Conservation (phyloP, 306 rosid genomes). For the Castanea mollissima region DNA sequence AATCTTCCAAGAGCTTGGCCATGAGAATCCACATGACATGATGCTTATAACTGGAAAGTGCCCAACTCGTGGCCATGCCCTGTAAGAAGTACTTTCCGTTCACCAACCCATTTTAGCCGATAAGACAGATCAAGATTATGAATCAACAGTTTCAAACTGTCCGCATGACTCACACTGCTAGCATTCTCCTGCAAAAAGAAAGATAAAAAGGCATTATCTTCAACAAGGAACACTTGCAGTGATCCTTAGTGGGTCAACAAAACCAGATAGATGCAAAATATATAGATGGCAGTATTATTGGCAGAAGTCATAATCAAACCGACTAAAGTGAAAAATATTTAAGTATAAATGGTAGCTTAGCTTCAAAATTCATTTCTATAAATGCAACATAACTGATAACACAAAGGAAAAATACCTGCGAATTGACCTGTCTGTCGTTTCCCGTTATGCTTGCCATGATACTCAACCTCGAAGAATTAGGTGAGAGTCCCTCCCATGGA, state of each 20-base stretch:
- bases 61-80: slow-evolving; percentile 79
- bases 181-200: slow-evolving; percentile 49
- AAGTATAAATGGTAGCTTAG: background rate
- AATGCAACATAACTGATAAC: background rate
- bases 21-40: background rate
- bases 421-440: slow-evolving; percentile 40
- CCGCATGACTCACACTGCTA: slow-evolving; percentile 56
- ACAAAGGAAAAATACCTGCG: slow-evolving; percentile 46
- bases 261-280: background rate
- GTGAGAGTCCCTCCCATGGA: slow-evolving; percentile 99
- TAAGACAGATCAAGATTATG: slow-evolving; percentile 87
- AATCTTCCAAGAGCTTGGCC: slow-evolving; percentile 7
- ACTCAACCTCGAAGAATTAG: slow-evolving; percentile 92
- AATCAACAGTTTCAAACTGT: slow-evolving; percentile 66
- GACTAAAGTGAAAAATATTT: background rate
- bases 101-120: slow-evolving; percentile 70
- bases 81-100: slow-evolving; percentile 63
- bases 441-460: slow-evolving; percentile 80
- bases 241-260: background rate
- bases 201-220: slow-evolving; percentile 5
- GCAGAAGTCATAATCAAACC: background rate
- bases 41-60: slow-evolving; percentile 38
- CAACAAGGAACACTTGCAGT: background rate
- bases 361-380: background rate
- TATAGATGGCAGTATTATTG: background rate